Evolutionary conservation across 306 rosid species (phyloP), one percentile per base, ranked within the genome.

Genomic region (Cyamopsis tetragonoloba): DNA sequence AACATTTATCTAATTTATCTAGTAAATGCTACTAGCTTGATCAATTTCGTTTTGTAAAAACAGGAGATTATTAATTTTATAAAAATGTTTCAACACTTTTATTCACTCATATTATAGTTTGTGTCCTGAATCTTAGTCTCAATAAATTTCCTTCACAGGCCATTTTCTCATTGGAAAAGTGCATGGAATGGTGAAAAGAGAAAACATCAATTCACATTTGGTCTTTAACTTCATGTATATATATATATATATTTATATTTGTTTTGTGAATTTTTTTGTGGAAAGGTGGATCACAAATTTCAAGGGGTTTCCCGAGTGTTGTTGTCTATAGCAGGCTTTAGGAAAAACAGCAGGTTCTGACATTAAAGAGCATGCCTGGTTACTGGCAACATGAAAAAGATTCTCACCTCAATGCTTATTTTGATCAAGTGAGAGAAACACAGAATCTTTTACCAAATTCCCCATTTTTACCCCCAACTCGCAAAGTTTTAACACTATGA

Each of bases 311-410:
- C 39, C 15, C 13, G 56, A 63, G 62, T 35, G 77, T 64, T 34
- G 17, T 69, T 61, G 59, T 51, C 76, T 20, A 35, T 13, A 1
- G 62, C 81, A 77, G 73, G 61, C 35, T 55, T 75, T 14, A n/a
- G 46, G 34, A 55, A 73, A 41, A 59, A 64, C 14, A 50, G 51
- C 15, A 73, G 46, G 58, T 39, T 60, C 65, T 68, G 70, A 58
- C 60, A 68, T 68, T 22, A 26, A 35, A 35, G 51, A 39, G 70
- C 70, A 68, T 20, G 74, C 65, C 30, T 35, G 61, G 42, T 56
- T 56, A 57, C 73, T 74, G 56, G 4, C 12, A 64, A 5, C 59
- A 26, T 43, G 26, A 31, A 47, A 74, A 74, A 66, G 79, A 74
- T 57, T 37, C 79, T 20, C 57, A 47, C 37, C 17, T 37, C 5